Evolutionary conservation across 495 filamentous ascomycete genomes (phyloP).

Genomic region (Trichocladium antarcticum): DNA sequence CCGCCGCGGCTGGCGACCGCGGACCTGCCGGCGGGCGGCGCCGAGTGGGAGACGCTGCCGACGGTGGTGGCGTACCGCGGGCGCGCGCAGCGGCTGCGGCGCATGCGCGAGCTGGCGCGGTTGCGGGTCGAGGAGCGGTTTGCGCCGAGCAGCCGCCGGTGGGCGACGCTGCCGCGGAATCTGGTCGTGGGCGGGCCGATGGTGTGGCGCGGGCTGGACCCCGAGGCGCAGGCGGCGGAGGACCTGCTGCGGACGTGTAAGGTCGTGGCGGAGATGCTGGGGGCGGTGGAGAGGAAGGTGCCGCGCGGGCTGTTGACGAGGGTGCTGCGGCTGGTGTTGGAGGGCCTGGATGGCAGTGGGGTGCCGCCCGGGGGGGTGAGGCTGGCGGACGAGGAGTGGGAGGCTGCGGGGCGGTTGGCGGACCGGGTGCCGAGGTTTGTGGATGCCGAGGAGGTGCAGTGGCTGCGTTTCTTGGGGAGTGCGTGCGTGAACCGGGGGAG

Average conservation of each 20-base stretch:
- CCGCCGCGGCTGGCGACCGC: background rate
- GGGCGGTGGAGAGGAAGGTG: background rate
- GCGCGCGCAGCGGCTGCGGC: background rate
- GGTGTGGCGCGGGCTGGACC: constrained; percentile 10
- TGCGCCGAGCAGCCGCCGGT: background rate
- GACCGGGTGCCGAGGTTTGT: constrained; percentile 1
- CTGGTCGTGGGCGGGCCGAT: constrained; percentile 11
- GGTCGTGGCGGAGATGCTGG: constrained; percentile 6
- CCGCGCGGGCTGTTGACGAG: constrained; percentile 5
- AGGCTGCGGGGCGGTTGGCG: background rate
- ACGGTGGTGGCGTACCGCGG: constrained; percentile 6
- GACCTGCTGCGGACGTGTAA: constrained; percentile 9
- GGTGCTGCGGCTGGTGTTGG: background rate
- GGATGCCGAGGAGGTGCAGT: constrained; percentile 11
- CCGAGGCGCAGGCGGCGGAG: constrained; percentile 1
- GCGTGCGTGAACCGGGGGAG: constrained; percentile 14
- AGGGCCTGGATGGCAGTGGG: background rate
- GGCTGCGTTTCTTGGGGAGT: constrained; percentile 17
- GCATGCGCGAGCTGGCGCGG: constrained; percentile 1
- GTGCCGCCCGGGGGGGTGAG: background rate
- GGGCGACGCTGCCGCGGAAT: constrained; percentile 13
- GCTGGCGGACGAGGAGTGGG: constrained; percentile 8
- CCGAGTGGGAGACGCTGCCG: constrained; percentile 15
- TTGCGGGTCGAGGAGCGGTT: background rate
- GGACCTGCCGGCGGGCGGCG: constrained; percentile 2